Evolutionary conservation across 208 protist genomes (phyloP), one percentile per base, ranked within the genome.

Genomic region (Leishmania gerbilli): DNA sequence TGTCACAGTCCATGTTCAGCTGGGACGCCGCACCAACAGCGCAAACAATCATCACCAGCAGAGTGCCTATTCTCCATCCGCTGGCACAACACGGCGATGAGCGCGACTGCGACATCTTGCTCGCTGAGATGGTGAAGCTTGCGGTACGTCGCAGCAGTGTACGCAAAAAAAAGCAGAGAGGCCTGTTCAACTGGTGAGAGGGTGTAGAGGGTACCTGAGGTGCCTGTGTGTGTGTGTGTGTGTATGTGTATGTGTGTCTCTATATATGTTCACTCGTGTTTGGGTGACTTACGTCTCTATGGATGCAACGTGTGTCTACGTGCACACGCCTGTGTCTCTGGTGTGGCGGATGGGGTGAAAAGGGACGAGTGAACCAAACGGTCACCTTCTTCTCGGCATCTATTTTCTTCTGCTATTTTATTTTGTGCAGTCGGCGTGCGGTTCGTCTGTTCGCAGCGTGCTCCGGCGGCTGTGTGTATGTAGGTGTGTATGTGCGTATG

Each of bases 21-120:
- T 74, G 77, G 34, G 64, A 45, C 80, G 74, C 51, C n/a, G 49
- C 67, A 21, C 58, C 49, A 51, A 42, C n/a, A 27, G 65, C 64
- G 31, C 64, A 65, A 37, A 53, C 47, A 15, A 79, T 19, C 53
- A 71, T n/a, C 9, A 53, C 24, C 37, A 79, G 72, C 1, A 64
- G 1, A 3, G 53, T n/a, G 71, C 42, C n/a, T 40, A 76, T 27
- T 15, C 31, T 62, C 31, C 19, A 55, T 31, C 19, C 11, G 60
- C 31, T 31, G 53, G 34, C n/a, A 27, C 53, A 13, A 27, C 45
- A 27, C 42, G 3, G 74, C 3, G 53, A 65, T 47, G 40, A 77
- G 51, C 24, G 53, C 27, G 3, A 15, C 53, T 17, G 8, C 56
- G 11, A 19, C 53, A 62, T 77, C 19, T 58, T 21, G 17, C 51